A percentile compares a stretch with the other conserved stretches of the same genome.
Evolutionary conservation across 1,284 basidiomycete species (phyloP).

Genomic region (Melampsora americana): DNA sequence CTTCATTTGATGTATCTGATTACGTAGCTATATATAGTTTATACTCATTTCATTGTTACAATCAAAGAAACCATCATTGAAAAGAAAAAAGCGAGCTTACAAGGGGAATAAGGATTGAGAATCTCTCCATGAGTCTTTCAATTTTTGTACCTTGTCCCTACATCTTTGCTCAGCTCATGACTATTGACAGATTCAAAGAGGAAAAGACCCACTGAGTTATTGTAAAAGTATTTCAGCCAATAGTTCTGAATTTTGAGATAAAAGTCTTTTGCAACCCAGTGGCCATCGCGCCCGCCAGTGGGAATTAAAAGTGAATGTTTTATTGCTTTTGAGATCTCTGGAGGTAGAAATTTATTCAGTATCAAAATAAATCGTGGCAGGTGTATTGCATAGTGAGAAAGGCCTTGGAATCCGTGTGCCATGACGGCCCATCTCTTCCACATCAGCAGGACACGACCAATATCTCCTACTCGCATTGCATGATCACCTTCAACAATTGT

Average conservation of each 20-base stretch:
- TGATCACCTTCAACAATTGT: not conserved
- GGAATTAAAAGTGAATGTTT: not conserved
- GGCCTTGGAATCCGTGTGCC: too few species aligned
- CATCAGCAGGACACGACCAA: constrained; percentile 11
- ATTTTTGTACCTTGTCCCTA: not conserved
- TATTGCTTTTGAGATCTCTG: not conserved
- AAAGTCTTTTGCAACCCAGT: constrained; percentile 8
- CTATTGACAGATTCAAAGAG: not conserved
- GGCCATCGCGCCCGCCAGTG: constrained; percentile 1
- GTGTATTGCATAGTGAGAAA: too few species aligned
- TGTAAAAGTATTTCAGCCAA: constrained; percentile 6
- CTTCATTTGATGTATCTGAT: too few species aligned
- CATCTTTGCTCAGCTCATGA: not conserved
- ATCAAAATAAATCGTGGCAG: too few species aligned
- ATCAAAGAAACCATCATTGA: too few species aligned
- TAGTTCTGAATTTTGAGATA: constrained; percentile 13
- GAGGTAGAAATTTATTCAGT: not conserved
- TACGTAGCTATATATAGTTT: too few species aligned
- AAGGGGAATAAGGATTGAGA: not conserved
- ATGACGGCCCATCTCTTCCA: too few species aligned
- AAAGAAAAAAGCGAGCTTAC: too few species aligned
- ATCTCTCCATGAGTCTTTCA: not conserved
- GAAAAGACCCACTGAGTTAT: not conserved
- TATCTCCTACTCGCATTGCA: constrained; percentile 12
- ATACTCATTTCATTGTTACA: too few species aligned